phyloP scores from a whole-genome alignment of 169 alveolate species.

The Cryptosporidium viatorum region DNA sequence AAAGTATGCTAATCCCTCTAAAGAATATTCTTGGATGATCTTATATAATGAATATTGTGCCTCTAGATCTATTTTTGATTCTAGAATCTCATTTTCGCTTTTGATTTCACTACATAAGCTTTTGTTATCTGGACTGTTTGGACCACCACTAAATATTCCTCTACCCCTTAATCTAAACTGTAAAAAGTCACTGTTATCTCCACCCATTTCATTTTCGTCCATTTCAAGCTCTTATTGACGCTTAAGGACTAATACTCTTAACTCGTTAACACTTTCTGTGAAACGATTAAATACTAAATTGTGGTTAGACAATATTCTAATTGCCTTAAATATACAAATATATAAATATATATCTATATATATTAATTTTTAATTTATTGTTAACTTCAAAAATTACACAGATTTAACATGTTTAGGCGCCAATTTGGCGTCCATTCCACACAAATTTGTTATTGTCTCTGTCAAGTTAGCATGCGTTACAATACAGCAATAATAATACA shows the following conservation, averaged over 20 bases:
- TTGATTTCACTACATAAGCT: neutral
- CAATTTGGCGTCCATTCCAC: slow-evolving; percentile 76
- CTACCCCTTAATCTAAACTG: slow-evolving; percentile 65
- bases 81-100: neutral
- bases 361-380: neutral
- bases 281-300: slow-evolving; percentile 9
- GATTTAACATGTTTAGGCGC: slow-evolving; percentile 68
- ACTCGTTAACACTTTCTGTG: neutral
- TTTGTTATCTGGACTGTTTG: slow-evolving; percentile 50
- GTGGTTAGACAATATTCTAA: neutral
- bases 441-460: slow-evolving; percentile 68
- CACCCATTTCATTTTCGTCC: slow-evolving; percentile 36
- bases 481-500: neutral
- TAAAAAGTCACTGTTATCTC: slow-evolving; percentile 14
- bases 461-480: slow-evolving; percentile 24
- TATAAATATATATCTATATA: neutral
- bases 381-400: slow-evolving; percentile 1
- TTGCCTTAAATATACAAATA: neutral
- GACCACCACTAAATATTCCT: slow-evolving; percentile 68
- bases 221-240: slow-evolving; percentile 1
- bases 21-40: slow-evolving; percentile 5
- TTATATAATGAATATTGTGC: slow-evolving; percentile 7
- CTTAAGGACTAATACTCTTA: neutral
- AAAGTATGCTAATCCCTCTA: slow-evolving; percentile 47
- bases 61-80: slow-evolving; percentile 21